A percentile compares a stretch with the other conserved stretches of the same genome.
phyloP scores from a whole-genome alignment of 2,329 filamentous ascomycete species.

The Colletotrichum sp. region DNA sequence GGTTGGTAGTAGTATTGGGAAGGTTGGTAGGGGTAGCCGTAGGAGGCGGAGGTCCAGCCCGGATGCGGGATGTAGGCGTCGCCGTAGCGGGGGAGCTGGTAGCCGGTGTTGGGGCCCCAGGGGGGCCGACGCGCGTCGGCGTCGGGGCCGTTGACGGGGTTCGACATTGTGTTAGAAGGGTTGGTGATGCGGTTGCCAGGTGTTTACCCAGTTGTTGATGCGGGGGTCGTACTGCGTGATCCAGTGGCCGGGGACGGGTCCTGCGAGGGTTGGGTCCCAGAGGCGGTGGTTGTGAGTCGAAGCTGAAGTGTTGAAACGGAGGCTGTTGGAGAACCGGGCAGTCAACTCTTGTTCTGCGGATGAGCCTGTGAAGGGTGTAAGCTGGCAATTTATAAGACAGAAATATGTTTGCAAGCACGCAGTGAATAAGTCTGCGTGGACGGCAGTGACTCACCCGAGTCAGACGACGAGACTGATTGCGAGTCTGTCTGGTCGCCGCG shows the following conservation, averaged over 20 bases:
- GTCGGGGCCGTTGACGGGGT: conserved; percentile 44
- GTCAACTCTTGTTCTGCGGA: not conserved
- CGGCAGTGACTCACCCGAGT: conserved; percentile 14
- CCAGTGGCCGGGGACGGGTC: conserved; percentile 38
- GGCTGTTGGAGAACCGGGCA: not conserved
- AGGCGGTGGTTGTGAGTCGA: not conserved
- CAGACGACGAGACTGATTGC: not conserved
- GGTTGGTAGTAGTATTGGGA: conserved; percentile 33
- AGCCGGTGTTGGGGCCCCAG: conserved; percentile 30
- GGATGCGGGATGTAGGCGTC: conserved; percentile 42
- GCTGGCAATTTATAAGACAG: not conserved
- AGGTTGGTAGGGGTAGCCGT: conserved; percentile 30
- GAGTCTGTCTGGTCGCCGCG: not conserved
- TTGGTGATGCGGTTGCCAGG: conserved; percentile 33
- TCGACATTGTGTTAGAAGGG: conserved; percentile 24
- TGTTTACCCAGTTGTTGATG: conserved; percentile 31
- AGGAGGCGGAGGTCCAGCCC: conserved; percentile 24
- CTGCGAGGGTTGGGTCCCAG: conserved; percentile 33
- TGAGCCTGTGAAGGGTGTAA: not conserved
- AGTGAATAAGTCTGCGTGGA: not conserved
- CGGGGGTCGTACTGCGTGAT: conserved; percentile 8
- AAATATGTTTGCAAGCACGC: not conserved
- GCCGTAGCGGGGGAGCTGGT: conserved; percentile 36
- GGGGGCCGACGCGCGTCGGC: conserved; percentile 34
- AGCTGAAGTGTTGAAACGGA: not conserved